Evolutionary conservation across 768 basidiomycete genomes (phyloP).

Genomic region (Tylopilus sp.): DNA sequence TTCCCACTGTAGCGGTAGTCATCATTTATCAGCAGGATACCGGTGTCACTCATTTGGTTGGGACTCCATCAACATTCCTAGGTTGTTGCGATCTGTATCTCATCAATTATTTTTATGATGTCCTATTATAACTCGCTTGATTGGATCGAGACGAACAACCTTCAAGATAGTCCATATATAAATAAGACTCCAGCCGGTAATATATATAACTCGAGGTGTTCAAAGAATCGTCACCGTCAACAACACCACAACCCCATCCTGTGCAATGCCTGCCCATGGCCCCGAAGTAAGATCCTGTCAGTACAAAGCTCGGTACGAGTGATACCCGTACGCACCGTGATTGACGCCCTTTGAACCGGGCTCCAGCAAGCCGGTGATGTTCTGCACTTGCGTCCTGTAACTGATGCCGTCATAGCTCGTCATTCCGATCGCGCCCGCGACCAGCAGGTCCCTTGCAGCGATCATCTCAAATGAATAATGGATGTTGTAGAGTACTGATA

Average conservation of each 20-base stretch:
- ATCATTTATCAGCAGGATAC: slow-evolving; percentile 9
- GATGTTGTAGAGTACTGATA: neutral
- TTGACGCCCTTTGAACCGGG: slow-evolving; percentile 51
- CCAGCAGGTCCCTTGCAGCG: slow-evolving; percentile 35
- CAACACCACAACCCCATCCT: slow-evolving; percentile 53
- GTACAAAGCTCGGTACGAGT: neutral
- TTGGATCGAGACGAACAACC: neutral
- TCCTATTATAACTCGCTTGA: neutral
- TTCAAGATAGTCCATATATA: neutral
- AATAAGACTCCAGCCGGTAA: neutral
- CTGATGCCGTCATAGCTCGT: slow-evolving; percentile 40
- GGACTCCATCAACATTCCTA: neutral
- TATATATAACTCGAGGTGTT: neutral
- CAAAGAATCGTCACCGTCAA: slow-evolving; percentile 49
- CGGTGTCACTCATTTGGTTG: slow-evolving; percentile 9
- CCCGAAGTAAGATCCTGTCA: neutral
- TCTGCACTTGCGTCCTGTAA: slow-evolving; percentile 45
- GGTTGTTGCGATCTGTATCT: neutral
- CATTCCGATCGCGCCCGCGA: slow-evolving; percentile 35
- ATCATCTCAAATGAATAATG: too few species aligned
- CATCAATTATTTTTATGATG: neutral
- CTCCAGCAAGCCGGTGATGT: slow-evolving; percentile 52
- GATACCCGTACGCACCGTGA: slow-evolving; percentile 35
- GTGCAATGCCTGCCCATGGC: slow-evolving; percentile 45
- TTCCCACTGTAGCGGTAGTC: slow-evolving; percentile 17